Evolutionary conservation across 2,329 filamentous ascomycete species (phyloP).

Genomic region (Aspergillus sp.): DNA sequence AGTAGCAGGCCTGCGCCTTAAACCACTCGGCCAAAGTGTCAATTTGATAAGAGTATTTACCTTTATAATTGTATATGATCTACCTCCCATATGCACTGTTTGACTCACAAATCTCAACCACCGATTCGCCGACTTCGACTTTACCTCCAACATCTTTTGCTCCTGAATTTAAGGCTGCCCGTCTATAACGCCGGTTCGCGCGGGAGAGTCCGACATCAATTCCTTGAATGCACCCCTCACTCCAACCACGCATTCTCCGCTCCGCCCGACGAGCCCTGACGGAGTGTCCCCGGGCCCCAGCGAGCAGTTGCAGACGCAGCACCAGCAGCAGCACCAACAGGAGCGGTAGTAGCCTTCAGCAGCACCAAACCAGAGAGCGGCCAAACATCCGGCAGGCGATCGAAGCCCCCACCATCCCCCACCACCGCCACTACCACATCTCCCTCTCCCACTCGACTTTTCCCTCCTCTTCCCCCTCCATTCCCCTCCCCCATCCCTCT

Average conservation of each 20-base stretch:
- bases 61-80: too few relatives aligned
- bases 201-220: background rate
- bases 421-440: conserved; percentile 16
- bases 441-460: conserved; percentile 12
- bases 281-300: background rate
- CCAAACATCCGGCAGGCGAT: conserved; percentile 2
- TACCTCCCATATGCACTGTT: background rate
- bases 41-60: background rate
- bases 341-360: conserved; percentile 1
- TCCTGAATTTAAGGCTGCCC: background rate
- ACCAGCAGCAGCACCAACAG: conserved; percentile 13
- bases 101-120: background rate
- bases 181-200: background rate
- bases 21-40: conserved; percentile 3
- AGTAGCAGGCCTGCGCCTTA: conserved; percentile 1
- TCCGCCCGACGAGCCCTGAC: conserved; percentile 33
- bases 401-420: conserved; percentile 19
- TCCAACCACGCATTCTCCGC: conserved; percentile 25
- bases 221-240: conserved; percentile 35
- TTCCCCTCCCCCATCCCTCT: background rate
- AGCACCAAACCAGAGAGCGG: background rate
- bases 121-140: background rate
- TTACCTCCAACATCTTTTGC: background rate
- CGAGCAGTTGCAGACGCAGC: background rate
- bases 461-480: conserved; percentile 12